Conservation (phyloP, 1,139 yeast species). For the Geotrichum restrictum region DNA sequence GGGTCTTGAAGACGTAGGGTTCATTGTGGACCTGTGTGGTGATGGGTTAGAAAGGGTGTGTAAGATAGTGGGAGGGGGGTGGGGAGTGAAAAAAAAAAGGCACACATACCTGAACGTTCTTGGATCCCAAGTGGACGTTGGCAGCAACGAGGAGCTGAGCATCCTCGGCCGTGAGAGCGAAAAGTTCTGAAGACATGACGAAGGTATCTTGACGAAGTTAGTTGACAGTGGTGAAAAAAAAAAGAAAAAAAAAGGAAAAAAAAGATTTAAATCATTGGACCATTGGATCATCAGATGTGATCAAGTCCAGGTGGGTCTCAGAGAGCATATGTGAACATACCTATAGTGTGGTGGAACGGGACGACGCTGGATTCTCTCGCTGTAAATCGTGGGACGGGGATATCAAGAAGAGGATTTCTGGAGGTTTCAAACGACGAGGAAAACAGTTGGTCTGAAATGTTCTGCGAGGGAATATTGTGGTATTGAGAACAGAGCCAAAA, state of each 20-base stretch:
- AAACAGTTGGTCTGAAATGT: no score
- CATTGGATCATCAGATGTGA: no score
- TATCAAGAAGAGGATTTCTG: slow-evolving; percentile 2
- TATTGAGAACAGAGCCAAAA: no score
- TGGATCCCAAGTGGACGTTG: slow-evolving; percentile 99
- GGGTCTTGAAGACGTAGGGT: slow-evolving; percentile 98
- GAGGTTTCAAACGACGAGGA: background rate
- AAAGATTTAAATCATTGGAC: background rate
- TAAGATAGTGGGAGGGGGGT: no score
- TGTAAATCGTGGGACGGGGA: slow-evolving; percentile 4
- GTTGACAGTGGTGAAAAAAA: background rate
- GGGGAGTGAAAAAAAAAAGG: background rate
- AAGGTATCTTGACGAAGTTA: slow-evolving; percentile 6
- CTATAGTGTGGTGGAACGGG: slow-evolving; percentile 15
- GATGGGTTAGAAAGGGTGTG: no score
- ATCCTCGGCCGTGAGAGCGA: slow-evolving; percentile 89
- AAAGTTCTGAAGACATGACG: slow-evolving; percentile 63
- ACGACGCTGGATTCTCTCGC: slow-evolving; percentile 15
- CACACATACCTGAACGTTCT: slow-evolving; percentile 92
- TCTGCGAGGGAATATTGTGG: no score
- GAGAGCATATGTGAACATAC: slow-evolving; percentile 4
- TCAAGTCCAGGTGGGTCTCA: background rate
- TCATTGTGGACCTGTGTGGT: slow-evolving; percentile 90
- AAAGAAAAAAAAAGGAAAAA: background rate
- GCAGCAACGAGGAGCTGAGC: slow-evolving; percentile 99